phyloP scores from a whole-genome alignment of 148 eudicot genomes.

The Polygonum maritimum region DNA sequence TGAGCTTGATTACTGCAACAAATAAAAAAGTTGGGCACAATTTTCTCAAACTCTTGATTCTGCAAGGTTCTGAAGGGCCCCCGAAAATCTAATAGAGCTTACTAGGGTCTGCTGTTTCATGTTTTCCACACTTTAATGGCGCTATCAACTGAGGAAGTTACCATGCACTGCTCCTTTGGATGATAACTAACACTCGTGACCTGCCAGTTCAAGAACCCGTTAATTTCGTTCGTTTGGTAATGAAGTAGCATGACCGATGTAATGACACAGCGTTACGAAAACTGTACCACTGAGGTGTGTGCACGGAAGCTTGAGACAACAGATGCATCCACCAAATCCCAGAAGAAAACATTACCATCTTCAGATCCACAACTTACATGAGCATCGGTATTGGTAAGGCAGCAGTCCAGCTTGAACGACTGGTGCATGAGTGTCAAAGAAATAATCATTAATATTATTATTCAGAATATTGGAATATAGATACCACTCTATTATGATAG shows the following conservation, averaged over 20 bases:
- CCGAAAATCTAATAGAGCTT: neutral
- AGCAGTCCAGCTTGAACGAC: slow-evolving; percentile 96
- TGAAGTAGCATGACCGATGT: neutral
- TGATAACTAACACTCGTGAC: slow-evolving; percentile 96
- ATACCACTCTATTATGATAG: neutral
- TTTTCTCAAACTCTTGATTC: no score
- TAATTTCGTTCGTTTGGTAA: neutral
- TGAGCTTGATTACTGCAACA: neutral
- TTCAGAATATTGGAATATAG: neutral
- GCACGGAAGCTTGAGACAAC: slow-evolving; percentile 77
- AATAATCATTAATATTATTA: neutral
- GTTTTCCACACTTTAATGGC: slow-evolving; percentile 79
- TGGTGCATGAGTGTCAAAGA: slow-evolving; percentile 19
- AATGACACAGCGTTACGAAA: neutral
- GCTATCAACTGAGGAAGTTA: slow-evolving; percentile 89
- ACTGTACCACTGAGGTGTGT: slow-evolving; percentile 79
- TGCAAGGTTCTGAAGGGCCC: neutral
- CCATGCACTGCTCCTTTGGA: slow-evolving; percentile 86
- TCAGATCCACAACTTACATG: slow-evolving; percentile 87
- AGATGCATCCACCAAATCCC: slow-evolving; percentile 97
- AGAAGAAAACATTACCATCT: slow-evolving; percentile 81
- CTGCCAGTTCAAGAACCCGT: slow-evolving; percentile 24
- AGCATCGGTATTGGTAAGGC: slow-evolving; percentile 90
- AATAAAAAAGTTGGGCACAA: no score
- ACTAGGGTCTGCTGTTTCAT: slow-evolving; percentile 16